These are phyloP conservation scores for Rhodomyrtus psidioides DNA, from an alignment of 441 rosid genomes.

Conservation along the genomic window DNA sequence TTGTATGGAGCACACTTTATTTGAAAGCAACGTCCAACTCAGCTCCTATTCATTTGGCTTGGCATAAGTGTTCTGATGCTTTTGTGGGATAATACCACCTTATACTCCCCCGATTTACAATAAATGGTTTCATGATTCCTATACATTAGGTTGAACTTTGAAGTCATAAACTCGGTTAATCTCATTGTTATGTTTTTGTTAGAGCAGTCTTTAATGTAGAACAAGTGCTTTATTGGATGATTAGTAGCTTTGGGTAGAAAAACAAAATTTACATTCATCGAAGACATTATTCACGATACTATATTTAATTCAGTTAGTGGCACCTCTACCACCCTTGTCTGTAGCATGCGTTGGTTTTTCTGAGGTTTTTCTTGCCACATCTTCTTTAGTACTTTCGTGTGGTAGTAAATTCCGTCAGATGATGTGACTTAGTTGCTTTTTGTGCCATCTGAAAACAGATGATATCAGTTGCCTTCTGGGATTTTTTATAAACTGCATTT, in stretches of 20 bases:
- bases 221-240: not conserved
- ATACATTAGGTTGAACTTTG: not conserved
- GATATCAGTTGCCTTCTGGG: not conserved
- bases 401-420: not conserved
- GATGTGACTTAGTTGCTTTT: not conserved
- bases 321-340: not conserved
- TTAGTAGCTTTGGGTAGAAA: not conserved
- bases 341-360: not conserved
- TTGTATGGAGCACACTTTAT: not conserved
- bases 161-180: not conserved
- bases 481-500: not conserved
- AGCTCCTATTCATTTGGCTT: not conserved
- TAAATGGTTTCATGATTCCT: not conserved
- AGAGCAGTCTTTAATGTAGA: not conserved
- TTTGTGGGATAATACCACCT: not conserved
- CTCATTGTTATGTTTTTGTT: not conserved
- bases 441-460: not conserved
- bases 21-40: not conserved
- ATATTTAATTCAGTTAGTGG: not conserved
- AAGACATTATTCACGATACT: not conserved
- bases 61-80: not conserved
- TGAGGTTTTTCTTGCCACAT: not conserved
- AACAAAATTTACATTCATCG: not conserved
- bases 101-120: not conserved
- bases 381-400: not conserved